Conservation (phyloP, 768 basidiomycete genomes). For the Filobasidium floriforme region DNA sequence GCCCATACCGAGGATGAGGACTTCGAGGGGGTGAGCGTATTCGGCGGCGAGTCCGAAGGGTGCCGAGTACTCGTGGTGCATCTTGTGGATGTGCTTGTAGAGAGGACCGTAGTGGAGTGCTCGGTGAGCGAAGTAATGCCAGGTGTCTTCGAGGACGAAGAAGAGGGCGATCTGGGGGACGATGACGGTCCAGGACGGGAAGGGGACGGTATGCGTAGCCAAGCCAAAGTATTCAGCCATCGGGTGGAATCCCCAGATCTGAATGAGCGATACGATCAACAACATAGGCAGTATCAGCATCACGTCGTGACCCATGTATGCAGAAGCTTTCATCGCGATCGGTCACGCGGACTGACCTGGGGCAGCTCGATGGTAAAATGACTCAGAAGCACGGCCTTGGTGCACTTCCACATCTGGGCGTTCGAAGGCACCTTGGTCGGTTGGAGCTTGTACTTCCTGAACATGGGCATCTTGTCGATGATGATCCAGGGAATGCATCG, state of each 20-base stretch:
- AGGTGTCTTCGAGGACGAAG: conserved; percentile 92
- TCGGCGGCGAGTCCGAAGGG: conserved; percentile 91
- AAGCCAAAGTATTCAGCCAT: conserved; percentile 80
- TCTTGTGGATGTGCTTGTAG: conserved; percentile 90
- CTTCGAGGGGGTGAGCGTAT: conserved; percentile 94
- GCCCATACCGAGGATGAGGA: conserved; percentile 85
- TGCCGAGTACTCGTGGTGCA: conserved; percentile 94
- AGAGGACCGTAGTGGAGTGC: conserved; percentile 72
- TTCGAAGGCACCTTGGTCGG: conserved; percentile 70
- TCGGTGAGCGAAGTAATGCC: conserved; percentile 92
- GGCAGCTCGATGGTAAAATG: conserved; percentile 95
- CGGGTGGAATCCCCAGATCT: conserved; percentile 90
- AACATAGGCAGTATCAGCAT: neutral
- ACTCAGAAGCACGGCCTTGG: conserved; percentile 82
- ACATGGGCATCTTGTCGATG: conserved; percentile 88
- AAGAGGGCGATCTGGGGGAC: conserved; percentile 72
- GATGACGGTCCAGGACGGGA: conserved; percentile 66
- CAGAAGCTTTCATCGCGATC: neutral
- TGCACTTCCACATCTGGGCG: conserved; percentile 88
- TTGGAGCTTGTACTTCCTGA: conserved; percentile 88
- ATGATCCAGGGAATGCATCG: conserved; percentile 91
- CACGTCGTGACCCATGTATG: neutral
- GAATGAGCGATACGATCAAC: neutral
- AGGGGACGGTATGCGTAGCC: conserved; percentile 86
- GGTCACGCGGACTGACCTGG: conserved; percentile 52